Conservation (phyloP, 2,329 filamentous ascomycete species). For the Rutstroemia sp. region DNA sequence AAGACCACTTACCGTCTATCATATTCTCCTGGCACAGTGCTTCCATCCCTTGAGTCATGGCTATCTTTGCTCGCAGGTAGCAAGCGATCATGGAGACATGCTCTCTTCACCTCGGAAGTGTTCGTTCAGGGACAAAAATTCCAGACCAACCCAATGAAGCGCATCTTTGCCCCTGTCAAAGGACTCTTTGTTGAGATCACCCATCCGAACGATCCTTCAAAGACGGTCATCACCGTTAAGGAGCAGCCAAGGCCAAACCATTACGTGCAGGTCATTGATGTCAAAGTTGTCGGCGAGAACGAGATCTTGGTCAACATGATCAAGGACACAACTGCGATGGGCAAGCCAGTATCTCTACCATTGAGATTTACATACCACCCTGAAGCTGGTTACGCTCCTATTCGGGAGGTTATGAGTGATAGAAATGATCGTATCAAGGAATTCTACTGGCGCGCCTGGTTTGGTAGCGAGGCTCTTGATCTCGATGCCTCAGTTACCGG, state of each 20-base stretch:
- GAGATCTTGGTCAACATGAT: constrained; percentile 86
- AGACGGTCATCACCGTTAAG: constrained; percentile 78
- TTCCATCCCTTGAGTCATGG: constrained; percentile 81
- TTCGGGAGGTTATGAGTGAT: constrained; percentile 90
- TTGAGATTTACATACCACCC: constrained; percentile 91
- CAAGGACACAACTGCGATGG: constrained; percentile 84
- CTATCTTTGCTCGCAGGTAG: constrained; percentile 79
- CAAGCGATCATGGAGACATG: constrained; percentile 86
- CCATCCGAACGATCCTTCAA: constrained; percentile 71
- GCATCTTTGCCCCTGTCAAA: constrained; percentile 78
- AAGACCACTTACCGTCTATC: constrained; percentile 84
- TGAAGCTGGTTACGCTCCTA: constrained; percentile 94
- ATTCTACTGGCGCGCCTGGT: constrained; percentile 98
- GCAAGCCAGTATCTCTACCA: constrained; percentile 72
- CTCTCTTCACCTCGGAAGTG: constrained; percentile 87
- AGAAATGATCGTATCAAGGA: constrained; percentile 98
- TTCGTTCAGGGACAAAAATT: constrained; percentile 94
- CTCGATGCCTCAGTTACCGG: constrained; percentile 80
- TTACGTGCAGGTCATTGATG: constrained; percentile 81
- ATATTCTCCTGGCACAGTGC: constrained; percentile 59
- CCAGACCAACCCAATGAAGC: constrained; percentile 90
- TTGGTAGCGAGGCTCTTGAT: constrained; percentile 76
- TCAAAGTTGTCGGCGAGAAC: constrained; percentile 65
- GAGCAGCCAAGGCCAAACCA: constrained; percentile 84
- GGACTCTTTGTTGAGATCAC: constrained; percentile 86